Percentiles rank a stretch among this genome's conserved stretches.
These are phyloP conservation scores for Roridomyces roridus DNA, from an alignment of 768 basidiomycete species.

Conservation along the genomic window DNA sequence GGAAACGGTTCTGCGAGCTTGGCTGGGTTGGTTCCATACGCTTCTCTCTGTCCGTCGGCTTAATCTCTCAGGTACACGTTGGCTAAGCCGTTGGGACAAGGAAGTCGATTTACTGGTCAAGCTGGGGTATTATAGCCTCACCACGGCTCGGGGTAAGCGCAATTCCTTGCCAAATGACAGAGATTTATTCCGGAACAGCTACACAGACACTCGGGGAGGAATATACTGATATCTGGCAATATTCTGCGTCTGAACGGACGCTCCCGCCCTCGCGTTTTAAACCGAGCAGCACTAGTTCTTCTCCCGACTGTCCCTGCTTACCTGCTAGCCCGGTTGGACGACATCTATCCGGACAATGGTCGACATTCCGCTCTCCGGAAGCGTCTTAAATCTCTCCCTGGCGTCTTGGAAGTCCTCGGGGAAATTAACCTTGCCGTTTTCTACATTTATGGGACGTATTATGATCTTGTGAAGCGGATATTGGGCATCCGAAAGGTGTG, in stretches of 20 bases:
- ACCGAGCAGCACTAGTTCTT: conserved; percentile 64
- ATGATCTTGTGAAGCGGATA: conserved; percentile 71
- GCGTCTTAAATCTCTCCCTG: conserved; percentile 50
- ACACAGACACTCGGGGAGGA: conserved; percentile 90
- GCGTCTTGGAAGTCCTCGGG: conserved; percentile 56
- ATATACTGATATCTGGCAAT: conserved; percentile 86
- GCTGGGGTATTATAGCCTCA: conserved; percentile 75
- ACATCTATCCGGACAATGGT: conserved; percentile 40
- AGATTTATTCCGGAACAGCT: conserved; percentile 45
- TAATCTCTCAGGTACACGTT: conserved; percentile 69
- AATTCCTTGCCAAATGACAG: not conserved
- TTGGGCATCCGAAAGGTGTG: conserved; percentile 73
- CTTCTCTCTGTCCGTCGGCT: conserved; percentile 10
- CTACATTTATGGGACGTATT: conserved; percentile 82
- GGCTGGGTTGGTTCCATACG: conserved; percentile 63
- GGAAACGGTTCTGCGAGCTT: conserved; percentile 75
- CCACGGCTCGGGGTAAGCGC: conserved; percentile 71
- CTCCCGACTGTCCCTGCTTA: conserved; percentile 72
- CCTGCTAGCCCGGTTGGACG: conserved; percentile 56
- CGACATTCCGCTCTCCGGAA: conserved; percentile 41
- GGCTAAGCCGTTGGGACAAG: conserved; percentile 81
- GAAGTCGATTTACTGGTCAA: conserved; percentile 77
- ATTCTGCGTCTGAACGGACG: conserved; percentile 47
- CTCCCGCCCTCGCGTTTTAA: conserved; percentile 50
- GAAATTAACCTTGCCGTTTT: conserved; percentile 84